A percentile compares a stretch with the other conserved stretches of the same genome.
Conservation (phyloP, 768 basidiomycete genomes). For the Mycena pura region DNA sequence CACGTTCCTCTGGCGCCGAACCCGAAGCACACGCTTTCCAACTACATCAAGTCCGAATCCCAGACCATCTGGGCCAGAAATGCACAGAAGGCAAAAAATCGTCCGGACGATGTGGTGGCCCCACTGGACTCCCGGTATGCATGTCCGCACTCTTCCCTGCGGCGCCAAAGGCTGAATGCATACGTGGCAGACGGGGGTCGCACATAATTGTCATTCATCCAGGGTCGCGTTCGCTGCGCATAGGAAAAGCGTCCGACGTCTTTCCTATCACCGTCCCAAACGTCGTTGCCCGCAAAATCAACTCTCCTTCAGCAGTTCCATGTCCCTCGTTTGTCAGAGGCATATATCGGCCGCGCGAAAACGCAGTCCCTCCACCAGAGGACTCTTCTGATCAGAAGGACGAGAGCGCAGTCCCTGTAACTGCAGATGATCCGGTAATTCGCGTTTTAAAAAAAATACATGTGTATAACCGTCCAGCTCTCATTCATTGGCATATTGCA, state of each 20-base stretch:
- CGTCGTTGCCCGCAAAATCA: conserved; percentile 74
- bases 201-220: conserved; percentile 83
- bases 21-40: conserved; percentile 80
- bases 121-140: conserved; percentile 59
- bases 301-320: conserved; percentile 44
- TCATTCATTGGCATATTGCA: conserved; percentile 34
- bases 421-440: conserved; percentile 71
- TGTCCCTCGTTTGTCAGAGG: conserved; percentile 51
- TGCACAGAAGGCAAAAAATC: conserved; percentile 55
- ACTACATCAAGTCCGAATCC: conserved; percentile 78
- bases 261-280: conserved; percentile 71
- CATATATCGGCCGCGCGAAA: conserved; percentile 61
- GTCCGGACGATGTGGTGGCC: conserved; percentile 45
- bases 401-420: conserved; percentile 53
- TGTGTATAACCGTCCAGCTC: background rate
- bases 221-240: conserved; percentile 74
- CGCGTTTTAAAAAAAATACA: too few relatives aligned
- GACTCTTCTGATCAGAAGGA: conserved; percentile 41
- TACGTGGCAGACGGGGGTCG: conserved; percentile 66
- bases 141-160: conserved; percentile 20
- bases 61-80: conserved; percentile 81
- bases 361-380: conserved; percentile 24
- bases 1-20: conserved; percentile 82
- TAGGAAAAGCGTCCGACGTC: conserved; percentile 81
- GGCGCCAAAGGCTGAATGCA: conserved; percentile 36